Base-by-base conservation (phyloP, 768 basidiomycete genomes). In the Naematelia encephala region DNA sequence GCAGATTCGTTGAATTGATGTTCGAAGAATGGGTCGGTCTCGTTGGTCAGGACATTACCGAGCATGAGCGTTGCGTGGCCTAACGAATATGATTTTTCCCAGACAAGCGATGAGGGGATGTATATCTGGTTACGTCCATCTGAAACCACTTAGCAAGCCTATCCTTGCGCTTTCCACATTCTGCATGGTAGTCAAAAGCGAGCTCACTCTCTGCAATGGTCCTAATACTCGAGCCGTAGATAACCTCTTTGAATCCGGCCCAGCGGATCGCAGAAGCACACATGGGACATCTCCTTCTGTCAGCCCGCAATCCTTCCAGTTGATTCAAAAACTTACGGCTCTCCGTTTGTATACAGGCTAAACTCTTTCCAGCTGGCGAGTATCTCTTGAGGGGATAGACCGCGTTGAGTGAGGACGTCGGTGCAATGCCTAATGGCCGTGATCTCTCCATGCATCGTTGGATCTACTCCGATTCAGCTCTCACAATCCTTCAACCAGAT, bases 201-300 rank as follows among this genome's bases (percentile, higher is more conserved):
- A n/a, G 30, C 69, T 47, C 39, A 66, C 66, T 50, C 39, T 63
- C 57, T 19, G 68, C 64, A 49, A 73, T 68, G 21, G 63, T 66
- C 50, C 67, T 59, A 28, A 73, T 70, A 19, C 61, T 62, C 0
- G 63, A 54, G 2, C 64, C 69, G 56, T 70, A 73, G 5, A 73
- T 62, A 2, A 73, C 69, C 29, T 73, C 72, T 11, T 63, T 63
- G 59, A 73, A 67, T 2, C 67, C 72, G 0, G 72, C 69, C 69
- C 67, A 70, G 10, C 72, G 51, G 5, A 68, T 60, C 1, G 71
- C 72, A 5, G 61, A 63, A 0, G 69, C 62, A 43, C 72, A 73
- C 62, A 63, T 60, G 3, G 61, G 64, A 46, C 65, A 66, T 46
- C 59, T 57, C 21, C 10, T 11, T 16, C 4, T 19, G n/a, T 57